phyloP scores from a whole-genome alignment of 129 eudicot species.

The Tagetes patula region DNA sequence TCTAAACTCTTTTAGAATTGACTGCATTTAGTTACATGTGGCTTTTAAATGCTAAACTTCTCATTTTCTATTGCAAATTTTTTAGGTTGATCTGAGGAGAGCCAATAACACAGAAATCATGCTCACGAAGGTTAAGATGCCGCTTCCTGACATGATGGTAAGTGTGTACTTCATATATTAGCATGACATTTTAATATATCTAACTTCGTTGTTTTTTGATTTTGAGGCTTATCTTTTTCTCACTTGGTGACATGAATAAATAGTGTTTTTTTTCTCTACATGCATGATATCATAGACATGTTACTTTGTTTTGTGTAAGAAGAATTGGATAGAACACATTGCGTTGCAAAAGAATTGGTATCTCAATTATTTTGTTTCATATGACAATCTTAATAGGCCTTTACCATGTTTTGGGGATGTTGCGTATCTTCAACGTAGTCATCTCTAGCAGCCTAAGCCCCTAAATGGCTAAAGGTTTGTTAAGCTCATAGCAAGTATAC shows the following conservation, averaged over 20 bases:
- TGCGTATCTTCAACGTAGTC: not conserved
- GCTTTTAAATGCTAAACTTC: not conserved
- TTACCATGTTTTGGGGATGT: not conserved
- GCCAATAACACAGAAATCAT: conserved; percentile 96
- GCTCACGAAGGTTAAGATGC: conserved; percentile 99
- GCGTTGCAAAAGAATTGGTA: not conserved
- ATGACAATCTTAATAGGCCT: not conserved
- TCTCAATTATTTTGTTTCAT: not conserved
- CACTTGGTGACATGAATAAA: not conserved
- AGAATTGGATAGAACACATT: conserved; percentile 10
- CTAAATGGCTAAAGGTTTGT: not conserved
- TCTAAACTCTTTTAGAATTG: not conserved
- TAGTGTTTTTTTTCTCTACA: conserved; percentile 9
- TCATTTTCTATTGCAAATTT: conserved; percentile 20
- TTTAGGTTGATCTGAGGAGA: conserved; percentile 85
- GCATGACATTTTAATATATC: conserved; percentile 8
- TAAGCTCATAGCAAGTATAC: not conserved
- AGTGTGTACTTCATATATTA: conserved; percentile 25
- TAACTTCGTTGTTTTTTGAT: conserved; percentile 8
- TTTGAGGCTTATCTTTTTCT: not conserved
- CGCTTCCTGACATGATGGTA: conserved; percentile 99
- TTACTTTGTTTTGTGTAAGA: not conserved
- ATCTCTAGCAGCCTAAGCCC: not conserved
- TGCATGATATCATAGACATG: not conserved
- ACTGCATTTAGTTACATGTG: not conserved